Evolutionary conservation across 2,329 filamentous ascomycete species (phyloP).

Genomic region (Zelopaecilomyces penicillatus): DNA sequence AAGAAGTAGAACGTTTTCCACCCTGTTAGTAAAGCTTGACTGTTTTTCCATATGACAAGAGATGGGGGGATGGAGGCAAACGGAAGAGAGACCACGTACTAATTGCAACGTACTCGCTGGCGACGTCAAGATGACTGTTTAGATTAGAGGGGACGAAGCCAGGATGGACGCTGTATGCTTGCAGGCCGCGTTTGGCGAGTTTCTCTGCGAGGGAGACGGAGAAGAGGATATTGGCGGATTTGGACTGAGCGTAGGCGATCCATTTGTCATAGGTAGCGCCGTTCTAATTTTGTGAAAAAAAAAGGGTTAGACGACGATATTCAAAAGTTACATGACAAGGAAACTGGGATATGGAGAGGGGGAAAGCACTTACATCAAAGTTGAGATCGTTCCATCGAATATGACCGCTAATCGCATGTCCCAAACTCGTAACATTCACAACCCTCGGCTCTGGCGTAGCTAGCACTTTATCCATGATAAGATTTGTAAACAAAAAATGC

Average conservation of each 20-base stretch:
- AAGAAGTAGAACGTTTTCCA: too few relatives aligned
- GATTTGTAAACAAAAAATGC: conserved; percentile 38
- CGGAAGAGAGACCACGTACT: conserved; percentile 6
- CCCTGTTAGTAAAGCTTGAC: background rate
- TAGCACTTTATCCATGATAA: conserved; percentile 35
- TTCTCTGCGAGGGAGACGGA: conserved; percentile 22
- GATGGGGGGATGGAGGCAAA: too few relatives aligned
- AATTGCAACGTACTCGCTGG: conserved; percentile 10
- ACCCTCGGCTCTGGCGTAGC: conserved; percentile 25
- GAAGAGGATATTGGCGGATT: conserved; percentile 29
- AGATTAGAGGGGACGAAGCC: conserved; percentile 21
- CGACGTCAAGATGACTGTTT: conserved; percentile 14
- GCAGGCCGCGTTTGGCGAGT: conserved; percentile 20
- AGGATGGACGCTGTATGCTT: conserved; percentile 27
- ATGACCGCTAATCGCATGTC: conserved; percentile 16
- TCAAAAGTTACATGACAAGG: background rate
- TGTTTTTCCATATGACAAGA: background rate
- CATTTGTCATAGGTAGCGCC: conserved; percentile 22
- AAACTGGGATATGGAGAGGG: background rate
- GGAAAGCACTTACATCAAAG: conserved; percentile 19
- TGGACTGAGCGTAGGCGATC: conserved; percentile 29
- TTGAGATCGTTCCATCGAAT: conserved; percentile 27
- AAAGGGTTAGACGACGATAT: background rate
- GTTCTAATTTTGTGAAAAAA: conserved; percentile 15
- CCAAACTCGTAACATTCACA: conserved; percentile 31